Evolutionary conservation across 257 asterid species (phyloP).

Genomic region (Perilla frutescens): DNA sequence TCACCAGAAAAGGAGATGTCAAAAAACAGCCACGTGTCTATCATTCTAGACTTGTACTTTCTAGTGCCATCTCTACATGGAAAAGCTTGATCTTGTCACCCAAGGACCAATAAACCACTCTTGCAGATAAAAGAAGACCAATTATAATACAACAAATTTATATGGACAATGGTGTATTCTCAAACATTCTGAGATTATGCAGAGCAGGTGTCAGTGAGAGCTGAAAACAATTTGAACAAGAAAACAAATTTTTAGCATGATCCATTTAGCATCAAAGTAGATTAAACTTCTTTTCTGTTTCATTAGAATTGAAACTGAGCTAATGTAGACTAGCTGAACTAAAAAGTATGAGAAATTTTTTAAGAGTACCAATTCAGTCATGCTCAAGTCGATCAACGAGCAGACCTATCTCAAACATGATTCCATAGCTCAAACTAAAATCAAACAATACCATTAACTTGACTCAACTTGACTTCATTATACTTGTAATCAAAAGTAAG

Average conservation of each 20-base stretch:
- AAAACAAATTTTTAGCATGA: background rate
- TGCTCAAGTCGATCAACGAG: background rate
- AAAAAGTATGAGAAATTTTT: background rate
- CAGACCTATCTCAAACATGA: background rate
- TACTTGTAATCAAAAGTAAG: background rate
- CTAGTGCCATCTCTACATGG: slow-evolving; percentile 3
- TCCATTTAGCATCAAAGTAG: background rate
- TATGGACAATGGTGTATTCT: background rate
- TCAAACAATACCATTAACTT: background rate
- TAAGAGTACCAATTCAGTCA: background rate
- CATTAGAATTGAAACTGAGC: background rate
- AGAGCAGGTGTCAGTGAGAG: slow-evolving; percentile 11
- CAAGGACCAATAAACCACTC: slow-evolving; percentile 7
- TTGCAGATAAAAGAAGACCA: slow-evolving; percentile 7
- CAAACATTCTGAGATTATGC: background rate
- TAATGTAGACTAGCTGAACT: background rate
- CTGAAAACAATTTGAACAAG: background rate
- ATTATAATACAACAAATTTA: background rate
- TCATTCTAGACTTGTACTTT: slow-evolving; percentile 5
- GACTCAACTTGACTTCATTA: background rate
- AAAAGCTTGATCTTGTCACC: slow-evolving; percentile 19
- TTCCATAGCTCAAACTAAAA: slow-evolving; percentile 21
- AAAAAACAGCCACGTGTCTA: background rate
- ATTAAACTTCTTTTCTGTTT: background rate
- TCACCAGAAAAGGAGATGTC: slow-evolving; percentile 21